Conservation (phyloP, 345 rosid species). For the Boechera stricta region DNA sequence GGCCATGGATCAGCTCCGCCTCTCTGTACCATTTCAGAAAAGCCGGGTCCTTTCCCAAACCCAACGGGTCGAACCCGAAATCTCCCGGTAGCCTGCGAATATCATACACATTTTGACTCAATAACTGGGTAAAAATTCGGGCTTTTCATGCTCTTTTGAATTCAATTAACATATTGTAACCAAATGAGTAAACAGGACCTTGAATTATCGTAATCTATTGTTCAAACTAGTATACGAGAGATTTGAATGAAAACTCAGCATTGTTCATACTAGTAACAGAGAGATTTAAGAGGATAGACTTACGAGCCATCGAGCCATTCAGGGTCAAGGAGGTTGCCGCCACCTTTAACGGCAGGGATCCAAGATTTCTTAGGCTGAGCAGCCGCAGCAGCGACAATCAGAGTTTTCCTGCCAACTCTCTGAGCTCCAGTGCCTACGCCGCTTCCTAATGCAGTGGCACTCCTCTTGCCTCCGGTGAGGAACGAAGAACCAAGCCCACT, state of each 20-base stretch:
- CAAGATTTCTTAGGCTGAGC: conserved; percentile 82
- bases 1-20: conserved; percentile 95
- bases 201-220: not conserved
- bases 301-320: conserved; percentile 99
- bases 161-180: not conserved
- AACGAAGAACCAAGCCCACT: conserved; percentile 85
- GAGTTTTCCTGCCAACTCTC: conserved; percentile 47
- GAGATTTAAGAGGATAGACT: conserved; percentile 41
- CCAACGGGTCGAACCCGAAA: conserved; percentile 91
- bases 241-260: not conserved
- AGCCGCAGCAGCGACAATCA: conserved; percentile 67
- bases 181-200: not conserved
- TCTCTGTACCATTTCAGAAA: conserved; percentile 98
- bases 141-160: not conserved
- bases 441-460: conserved; percentile 50
- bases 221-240: not conserved
- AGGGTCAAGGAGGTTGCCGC: conserved; percentile 85
- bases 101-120: conserved; percentile 1
- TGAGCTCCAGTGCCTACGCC: conserved; percentile 35
- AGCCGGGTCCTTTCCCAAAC: conserved; percentile 97
- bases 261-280: not conserved
- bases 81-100: conserved; percentile 88
- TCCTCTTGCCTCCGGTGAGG: conserved; percentile 59
- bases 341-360: conserved; percentile 91
- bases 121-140: not conserved